Evolutionary conservation across 371 early-diverging fungal species (phyloP).

Genomic region (Syncephalastrum monosporum): DNA sequence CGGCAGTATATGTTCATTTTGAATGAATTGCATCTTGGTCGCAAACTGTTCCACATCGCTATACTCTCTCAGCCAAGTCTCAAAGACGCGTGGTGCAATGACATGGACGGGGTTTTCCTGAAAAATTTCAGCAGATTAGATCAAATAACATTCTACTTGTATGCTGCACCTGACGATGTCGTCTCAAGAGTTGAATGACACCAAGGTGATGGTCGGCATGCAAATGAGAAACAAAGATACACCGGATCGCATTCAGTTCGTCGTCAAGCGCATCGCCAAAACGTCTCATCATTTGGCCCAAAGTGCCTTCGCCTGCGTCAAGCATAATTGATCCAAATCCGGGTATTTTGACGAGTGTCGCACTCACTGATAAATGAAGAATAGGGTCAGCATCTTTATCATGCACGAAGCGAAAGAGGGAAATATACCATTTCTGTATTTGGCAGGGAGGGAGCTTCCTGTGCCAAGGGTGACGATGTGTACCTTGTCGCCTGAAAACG

Average conservation of each 20-base stretch:
- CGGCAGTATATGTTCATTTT: constrained; percentile 30
- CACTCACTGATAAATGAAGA: constrained; percentile 68
- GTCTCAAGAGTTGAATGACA: constrained; percentile 63
- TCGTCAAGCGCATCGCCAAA: constrained; percentile 56
- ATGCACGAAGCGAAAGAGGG: constrained; percentile 10
- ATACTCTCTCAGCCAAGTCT: constrained; percentile 71
- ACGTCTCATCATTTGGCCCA: constrained; percentile 85
- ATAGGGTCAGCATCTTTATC: too few relatives aligned
- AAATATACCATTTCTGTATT: constrained; percentile 88
- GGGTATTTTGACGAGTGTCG: constrained; percentile 73
- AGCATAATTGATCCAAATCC: constrained; percentile 72
- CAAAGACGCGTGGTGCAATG: constrained; percentile 66
- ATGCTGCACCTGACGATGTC: background rate
- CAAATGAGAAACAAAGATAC: constrained; percentile 95
- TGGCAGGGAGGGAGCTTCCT: constrained; percentile 95
- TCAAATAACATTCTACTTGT: background rate
- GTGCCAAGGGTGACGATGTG: constrained; percentile 88
- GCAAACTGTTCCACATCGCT: constrained; percentile 65
- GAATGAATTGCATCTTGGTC: constrained; percentile 23
- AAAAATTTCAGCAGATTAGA: background rate
- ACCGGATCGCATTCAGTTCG: constrained; percentile 53
- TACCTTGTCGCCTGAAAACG: constrained; percentile 52
- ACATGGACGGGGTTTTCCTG: constrained; percentile 19
- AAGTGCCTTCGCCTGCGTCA: constrained; percentile 98
- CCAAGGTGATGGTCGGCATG: constrained; percentile 99